Conservation (phyloP, 805 yeast species). For the Clavispora carvajalis region DNA sequence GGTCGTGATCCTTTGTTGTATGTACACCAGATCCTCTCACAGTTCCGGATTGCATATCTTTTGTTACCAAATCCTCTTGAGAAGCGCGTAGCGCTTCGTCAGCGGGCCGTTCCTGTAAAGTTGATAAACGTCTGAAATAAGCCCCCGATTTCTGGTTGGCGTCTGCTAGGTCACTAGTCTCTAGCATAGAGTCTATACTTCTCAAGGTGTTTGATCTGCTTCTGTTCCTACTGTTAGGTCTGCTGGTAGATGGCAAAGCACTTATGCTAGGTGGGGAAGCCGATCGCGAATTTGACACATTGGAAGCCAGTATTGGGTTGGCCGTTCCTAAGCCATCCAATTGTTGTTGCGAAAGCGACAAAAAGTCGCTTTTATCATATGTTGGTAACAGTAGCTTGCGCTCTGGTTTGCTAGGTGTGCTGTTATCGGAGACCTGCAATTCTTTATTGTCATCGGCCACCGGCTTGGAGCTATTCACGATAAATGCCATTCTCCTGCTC, state of each 20-base stretch:
- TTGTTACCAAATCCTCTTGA: constrained; percentile 1
- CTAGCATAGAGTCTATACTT: constrained; percentile 32
- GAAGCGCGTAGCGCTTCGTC: constrained; percentile 17
- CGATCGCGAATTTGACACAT: constrained; percentile 5
- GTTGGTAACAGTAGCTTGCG: constrained; percentile 10
- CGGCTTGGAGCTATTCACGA: constrained; percentile 39
- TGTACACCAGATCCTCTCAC: neutral
- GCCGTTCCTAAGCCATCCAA: neutral
- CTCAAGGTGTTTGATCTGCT: constrained; percentile 32
- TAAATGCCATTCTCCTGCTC: constrained; percentile 71
- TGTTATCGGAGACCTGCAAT: constrained; percentile 1
- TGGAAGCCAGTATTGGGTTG: constrained; percentile 4
- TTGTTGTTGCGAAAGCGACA: neutral
- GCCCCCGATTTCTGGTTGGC: constrained; percentile 53
- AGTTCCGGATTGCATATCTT: neutral
- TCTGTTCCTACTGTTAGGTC: constrained; percentile 18
- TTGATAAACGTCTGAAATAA: constrained; percentile 59
- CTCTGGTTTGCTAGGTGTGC: constrained; percentile 14
- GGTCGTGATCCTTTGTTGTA: neutral
- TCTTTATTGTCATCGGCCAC: constrained; percentile 9
- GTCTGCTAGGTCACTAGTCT: constrained; percentile 33
- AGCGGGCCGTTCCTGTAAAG: constrained; percentile 48
- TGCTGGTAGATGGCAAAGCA: neutral
- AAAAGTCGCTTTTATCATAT: constrained; percentile 2
- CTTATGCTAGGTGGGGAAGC: constrained; percentile 6